Evolutionary conservation across 441 rosid species (phyloP).

Genomic region (Breynia disticha): DNA sequence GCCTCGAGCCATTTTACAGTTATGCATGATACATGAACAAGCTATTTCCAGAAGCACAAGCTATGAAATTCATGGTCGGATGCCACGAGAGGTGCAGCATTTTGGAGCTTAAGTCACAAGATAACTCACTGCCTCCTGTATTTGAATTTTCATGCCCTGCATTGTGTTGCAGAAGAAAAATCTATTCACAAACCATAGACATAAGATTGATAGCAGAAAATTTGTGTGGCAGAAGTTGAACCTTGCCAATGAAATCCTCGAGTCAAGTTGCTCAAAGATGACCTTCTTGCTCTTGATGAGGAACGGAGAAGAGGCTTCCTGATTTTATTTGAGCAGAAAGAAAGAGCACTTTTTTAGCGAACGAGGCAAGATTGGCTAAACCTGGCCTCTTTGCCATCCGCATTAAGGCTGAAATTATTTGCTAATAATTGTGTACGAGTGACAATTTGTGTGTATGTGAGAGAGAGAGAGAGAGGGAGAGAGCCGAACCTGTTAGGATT

Average conservation of each 20-base stretch:
- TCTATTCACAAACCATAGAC: not conserved
- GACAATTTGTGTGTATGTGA: no score
- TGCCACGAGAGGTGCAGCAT: conserved; percentile 59
- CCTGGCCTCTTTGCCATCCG: not conserved
- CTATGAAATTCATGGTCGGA: conserved; percentile 40
- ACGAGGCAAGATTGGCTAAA: not conserved
- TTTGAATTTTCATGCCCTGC: conserved; percentile 35
- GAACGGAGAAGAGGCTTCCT: conserved; percentile 34
- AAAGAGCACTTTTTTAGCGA: not conserved
- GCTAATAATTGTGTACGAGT: no score
- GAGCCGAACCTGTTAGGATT: conserved; percentile 37
- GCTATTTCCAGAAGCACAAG: conserved; percentile 58
- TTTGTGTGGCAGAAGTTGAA: conserved; percentile 10
- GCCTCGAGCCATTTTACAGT: not conserved
- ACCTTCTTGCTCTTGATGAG: conserved; percentile 39
- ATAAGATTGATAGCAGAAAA: not conserved
- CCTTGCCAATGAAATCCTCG: conserved; percentile 53
- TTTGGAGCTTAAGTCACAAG: conserved; percentile 34
- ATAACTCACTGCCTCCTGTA: conserved; percentile 18
- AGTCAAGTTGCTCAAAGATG: conserved; percentile 49
- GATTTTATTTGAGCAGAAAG: conserved; percentile 8
- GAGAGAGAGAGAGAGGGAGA: no score
- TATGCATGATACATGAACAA: conserved; percentile 50
- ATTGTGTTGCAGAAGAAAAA: not conserved
- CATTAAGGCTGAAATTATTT: no score